Evolutionary conservation across 2,329 filamentous ascomycete species (phyloP), one percentile per base, ranked within the genome.

Genomic region (Madurella fahalii): DNA sequence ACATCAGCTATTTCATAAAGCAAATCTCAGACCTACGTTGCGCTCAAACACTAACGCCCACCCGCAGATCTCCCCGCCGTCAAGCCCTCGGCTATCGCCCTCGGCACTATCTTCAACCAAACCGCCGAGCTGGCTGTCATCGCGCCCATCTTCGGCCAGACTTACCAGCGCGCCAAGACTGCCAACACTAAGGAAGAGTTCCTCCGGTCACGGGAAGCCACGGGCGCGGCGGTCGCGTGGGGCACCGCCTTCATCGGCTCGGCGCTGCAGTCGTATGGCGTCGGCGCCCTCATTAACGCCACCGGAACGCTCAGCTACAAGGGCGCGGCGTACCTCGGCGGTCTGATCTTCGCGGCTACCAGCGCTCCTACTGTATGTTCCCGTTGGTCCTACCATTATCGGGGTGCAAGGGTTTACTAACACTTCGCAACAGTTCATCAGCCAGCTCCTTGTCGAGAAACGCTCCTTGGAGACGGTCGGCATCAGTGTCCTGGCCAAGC

Each of bases 141-240:
- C 60, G 82, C 85, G 57, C 93, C 93, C 60, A 77, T 97, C 74
- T 96, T 97, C 72, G 93, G 94, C 70, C 87, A 95, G 69, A 93
- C 90, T 69, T 96, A 96, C 83, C 86, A 92, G 77, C 88, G 90
- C 65, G 92, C 93, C 64, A 92, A 95, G 82, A 78, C 83, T 58
- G 84, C 93, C 72, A 93, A 95, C 84, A 89, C 87, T 69, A 95
- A 94, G 79, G 92, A 97, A 77, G 93, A 97, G 78, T 97, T 96
- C 77, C 77, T 95, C 74, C 87, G 87, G 74, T 95, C 90, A 65
- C 93, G 91, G 82, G 93, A 97, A 79, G 89, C 93, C 61, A 85
- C 87, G 59, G 87, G 88, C 58, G 91, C 92, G 62, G 92, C 89
- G 61, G 83, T 91, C 57, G 89, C 91, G 63, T 96, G 89, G 87